Evolutionary conservation across 805 yeast genomes (phyloP).

Genomic region (Komagataella populi): DNA sequence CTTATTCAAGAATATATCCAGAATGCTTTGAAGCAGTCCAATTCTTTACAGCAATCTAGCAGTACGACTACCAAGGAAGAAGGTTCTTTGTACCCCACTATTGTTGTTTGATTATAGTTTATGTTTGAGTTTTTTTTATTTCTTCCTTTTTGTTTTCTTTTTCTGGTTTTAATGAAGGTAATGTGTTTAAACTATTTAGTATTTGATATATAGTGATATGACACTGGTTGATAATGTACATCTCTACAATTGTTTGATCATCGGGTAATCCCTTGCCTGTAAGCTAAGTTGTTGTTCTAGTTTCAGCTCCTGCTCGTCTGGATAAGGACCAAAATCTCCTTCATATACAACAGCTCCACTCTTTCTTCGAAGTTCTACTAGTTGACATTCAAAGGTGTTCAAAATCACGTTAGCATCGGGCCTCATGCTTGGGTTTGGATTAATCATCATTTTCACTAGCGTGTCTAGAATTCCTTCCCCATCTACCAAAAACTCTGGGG

Average conservation of each 20-base stretch:
- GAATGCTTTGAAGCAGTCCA: constrained; percentile 2
- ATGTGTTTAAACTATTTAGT: neutral
- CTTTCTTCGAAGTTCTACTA: constrained; percentile 68
- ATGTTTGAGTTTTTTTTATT: neutral
- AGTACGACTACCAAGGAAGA: neutral
- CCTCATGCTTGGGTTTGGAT: constrained; percentile 66
- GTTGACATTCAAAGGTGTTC: constrained; percentile 54
- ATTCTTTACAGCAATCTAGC: no score
- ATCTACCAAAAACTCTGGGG: constrained; percentile 72
- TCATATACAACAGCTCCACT: constrained; percentile 93
- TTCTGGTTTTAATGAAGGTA: neutral
- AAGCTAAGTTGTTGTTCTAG: neutral
- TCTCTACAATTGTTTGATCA: neutral
- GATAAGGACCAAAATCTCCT: constrained; percentile 86
- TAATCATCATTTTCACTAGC: constrained; percentile 79
- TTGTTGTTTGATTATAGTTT: constrained; percentile 1
- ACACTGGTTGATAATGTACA: neutral
- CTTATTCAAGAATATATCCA: constrained; percentile 8
- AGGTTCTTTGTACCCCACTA: constrained; percentile 1
- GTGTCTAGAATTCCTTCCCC: constrained; percentile 62
- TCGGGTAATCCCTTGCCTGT: neutral
- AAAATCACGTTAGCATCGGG: constrained; percentile 74
- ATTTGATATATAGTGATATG: neutral
- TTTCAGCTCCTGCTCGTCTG: constrained; percentile 20
- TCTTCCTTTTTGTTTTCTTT: neutral